Conservation (phyloP, 331 rosid species). For the Acacia pycnantha region DNA sequence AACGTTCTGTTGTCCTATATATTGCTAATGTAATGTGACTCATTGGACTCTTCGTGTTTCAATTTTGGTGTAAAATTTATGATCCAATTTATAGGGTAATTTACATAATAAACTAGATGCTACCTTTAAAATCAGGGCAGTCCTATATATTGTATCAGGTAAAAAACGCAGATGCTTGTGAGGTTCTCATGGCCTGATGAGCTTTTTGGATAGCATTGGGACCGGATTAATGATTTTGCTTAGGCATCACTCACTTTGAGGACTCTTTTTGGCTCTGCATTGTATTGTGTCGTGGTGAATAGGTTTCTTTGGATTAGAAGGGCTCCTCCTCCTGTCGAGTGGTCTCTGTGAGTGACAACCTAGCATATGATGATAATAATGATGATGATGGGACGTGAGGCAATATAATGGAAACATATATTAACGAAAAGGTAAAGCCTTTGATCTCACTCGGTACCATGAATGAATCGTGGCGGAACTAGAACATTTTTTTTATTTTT, state of each 20-base stretch:
- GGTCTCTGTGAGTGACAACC: background rate
- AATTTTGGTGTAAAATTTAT: background rate
- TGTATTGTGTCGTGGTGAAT: background rate
- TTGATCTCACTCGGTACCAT: background rate
- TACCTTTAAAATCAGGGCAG: no score
- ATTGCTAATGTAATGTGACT: slow-evolving; percentile 3
- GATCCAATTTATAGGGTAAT: no score
- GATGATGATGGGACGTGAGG: background rate
- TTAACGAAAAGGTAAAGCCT: background rate
- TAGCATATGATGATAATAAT: background rate
- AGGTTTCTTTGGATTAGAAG: background rate
- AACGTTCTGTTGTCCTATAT: background rate
- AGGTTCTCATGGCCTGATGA: background rate
- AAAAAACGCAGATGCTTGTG: background rate
- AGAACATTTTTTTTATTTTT: no score
- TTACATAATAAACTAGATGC: no score
- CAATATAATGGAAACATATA: background rate
- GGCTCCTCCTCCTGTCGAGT: background rate
- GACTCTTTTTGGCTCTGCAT: background rate
- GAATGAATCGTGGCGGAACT: background rate
- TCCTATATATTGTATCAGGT: no score
- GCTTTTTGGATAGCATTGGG: background rate
- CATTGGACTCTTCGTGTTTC: background rate
- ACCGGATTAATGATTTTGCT: background rate
- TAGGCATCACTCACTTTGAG: background rate